Conservation (phyloP, 768 basidiomycete species). For the Naganishia vishniacii region DNA sequence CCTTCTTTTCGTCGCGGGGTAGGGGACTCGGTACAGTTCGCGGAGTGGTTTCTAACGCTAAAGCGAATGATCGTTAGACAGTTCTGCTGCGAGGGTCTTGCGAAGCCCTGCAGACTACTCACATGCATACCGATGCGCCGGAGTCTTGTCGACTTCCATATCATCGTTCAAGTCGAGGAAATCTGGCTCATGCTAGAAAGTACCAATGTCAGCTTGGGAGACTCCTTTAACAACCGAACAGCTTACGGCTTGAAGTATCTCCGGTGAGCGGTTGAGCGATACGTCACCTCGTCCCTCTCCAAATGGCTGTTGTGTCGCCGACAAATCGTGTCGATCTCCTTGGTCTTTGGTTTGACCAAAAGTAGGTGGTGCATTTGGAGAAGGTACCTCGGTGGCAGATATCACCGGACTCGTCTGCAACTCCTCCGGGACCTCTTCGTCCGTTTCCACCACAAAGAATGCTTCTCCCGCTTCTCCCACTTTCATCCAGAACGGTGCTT, state of each 20-base stretch:
- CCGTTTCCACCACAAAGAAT: conserved; percentile 97
- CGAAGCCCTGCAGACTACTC: too few species aligned
- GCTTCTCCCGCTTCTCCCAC: conserved; percentile 98
- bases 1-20: not conserved
- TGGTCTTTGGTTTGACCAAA: not conserved
- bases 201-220: too few species aligned
- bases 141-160: not conserved
- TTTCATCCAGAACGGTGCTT: conserved; percentile 92
- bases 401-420: conserved; percentile 90
- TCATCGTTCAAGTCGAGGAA: conserved; percentile 74
- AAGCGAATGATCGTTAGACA: not conserved
- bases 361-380: conserved; percentile 8
- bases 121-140: not conserved
- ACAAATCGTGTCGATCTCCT: conserved; percentile 9
- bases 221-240: too few species aligned
- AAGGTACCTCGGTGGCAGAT: conserved; percentile 39
- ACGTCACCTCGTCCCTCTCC: conserved; percentile 31
- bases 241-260: not conserved
- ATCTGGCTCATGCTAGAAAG: conserved; percentile 54
- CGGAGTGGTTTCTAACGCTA: conserved; percentile 2
- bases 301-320: conserved; percentile 41
- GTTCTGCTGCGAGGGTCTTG: too few species aligned
- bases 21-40: not conserved
- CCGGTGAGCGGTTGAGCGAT: not conserved
- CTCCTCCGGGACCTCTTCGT: conserved; percentile 85